Base-by-base conservation (phyloP, 768 basidiomycete genomes). In the Gloeophyllum trabeum region DNA sequence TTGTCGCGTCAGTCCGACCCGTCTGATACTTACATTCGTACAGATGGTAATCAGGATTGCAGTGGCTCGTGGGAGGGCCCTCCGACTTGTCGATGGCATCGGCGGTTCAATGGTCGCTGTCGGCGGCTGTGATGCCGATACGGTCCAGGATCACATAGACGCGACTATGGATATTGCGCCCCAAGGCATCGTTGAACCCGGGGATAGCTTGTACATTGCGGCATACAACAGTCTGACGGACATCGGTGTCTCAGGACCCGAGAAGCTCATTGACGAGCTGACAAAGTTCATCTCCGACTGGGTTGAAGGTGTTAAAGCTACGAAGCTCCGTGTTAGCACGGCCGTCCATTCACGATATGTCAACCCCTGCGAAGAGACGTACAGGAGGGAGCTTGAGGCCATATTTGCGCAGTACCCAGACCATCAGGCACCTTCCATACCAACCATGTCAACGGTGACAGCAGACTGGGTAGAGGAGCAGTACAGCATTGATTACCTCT, bases 91-190 rank as follows among this genome's bases (percentile, higher is more conserved):
- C 6, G 62, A 67, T 40, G 42, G 46, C 2, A 41, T 48, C 12
- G 57, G 57, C 13, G 64, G 62, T 1, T 54, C 60, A 1, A 69
- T 69, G 67, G 66, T 63, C 2, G 67, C 64, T 2, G 24, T 69
- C 5, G 49, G 13, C 20, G 36, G 36, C 7, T 10, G 10, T 13
- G 36, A 28, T 7, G 39, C 23, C 7, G 39, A 14, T 7, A 41
- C 37, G 13, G 37, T 38, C 21, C n/a, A 38, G 21, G 37, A 38
- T 22, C 14, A n/a, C 13, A 16, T 22, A 12, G 37, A 38, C 19
- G 37, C 14, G 12, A 19, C 14, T 13, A 38, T 38, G 12, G 37
- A 38, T 19, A 38, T 43, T 25, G 13, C 6, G 12, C 24, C 35
- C n/a, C 10, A 37, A 21, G 20, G 13, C 36, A 19, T 10, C 36